A percentile compares a stretch with the other conserved stretches of the same genome.
Conservation (phyloP, 352 stramenopile species). For the Poterioochromonas sp. region DNA sequence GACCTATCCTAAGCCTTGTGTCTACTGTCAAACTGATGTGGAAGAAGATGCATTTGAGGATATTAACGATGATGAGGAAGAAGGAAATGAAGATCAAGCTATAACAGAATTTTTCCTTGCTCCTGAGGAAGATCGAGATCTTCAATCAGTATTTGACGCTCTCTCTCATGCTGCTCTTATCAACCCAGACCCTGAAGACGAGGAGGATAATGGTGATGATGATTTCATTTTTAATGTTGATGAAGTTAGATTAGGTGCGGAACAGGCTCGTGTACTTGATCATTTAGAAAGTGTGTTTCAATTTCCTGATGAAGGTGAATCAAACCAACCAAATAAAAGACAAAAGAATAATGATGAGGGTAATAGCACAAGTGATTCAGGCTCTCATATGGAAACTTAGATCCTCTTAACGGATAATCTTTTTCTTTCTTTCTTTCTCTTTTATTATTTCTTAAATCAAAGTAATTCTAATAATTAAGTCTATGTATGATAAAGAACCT, state of each 20-base stretch:
- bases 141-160: conserved; percentile 3
- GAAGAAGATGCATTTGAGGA: conserved; percentile 3
- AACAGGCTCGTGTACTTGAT: conserved; percentile 3
- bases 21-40: conserved; percentile 23
- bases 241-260: conserved; percentile 7
- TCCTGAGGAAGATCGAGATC: background rate
- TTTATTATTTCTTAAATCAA: too few relatives aligned
- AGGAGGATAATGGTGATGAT: conserved; percentile 3
- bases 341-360: too few relatives aligned
- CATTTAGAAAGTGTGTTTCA: conserved; percentile 14
- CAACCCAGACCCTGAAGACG: conserved; percentile 18
- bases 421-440: too few relatives aligned
- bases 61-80: background rate
- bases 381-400: too few relatives aligned
- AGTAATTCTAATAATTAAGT: too few relatives aligned
- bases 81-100: too few relatives aligned
- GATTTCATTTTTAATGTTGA: conserved; percentile 29
- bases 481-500: too few relatives aligned
- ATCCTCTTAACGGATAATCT: too few relatives aligned
- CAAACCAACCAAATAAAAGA: too few relatives aligned
- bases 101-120: background rate
- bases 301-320: conserved; percentile 25
- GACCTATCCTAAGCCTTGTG: background rate
- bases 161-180: conserved; percentile 15
- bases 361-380: too few relatives aligned